A percentile compares a stretch with the other conserved stretches of the same genome.
Evolutionary conservation across 495 filamentous ascomycete genomes (phyloP).

Genomic region (Podospora pseudoanserina): DNA sequence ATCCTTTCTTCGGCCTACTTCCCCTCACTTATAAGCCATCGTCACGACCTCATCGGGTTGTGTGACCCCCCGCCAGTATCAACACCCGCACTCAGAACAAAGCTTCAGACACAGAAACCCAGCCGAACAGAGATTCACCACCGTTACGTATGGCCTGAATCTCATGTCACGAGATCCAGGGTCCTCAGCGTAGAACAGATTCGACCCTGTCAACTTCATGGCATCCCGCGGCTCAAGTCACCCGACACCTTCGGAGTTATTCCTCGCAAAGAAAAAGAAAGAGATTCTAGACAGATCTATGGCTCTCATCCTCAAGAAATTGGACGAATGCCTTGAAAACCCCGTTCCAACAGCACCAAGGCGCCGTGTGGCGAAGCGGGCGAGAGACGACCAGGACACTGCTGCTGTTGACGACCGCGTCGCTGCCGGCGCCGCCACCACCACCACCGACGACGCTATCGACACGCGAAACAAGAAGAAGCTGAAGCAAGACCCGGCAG

Average conservation of each 20-base stretch:
- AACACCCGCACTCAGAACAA: background rate
- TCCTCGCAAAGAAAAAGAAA: constrained; percentile 29
- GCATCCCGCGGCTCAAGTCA: constrained; percentile 26
- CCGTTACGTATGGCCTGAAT: constrained; percentile 14
- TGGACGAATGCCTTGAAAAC: constrained; percentile 31
- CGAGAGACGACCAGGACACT: constrained; percentile 9
- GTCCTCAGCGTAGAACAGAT: constrained; percentile 24
- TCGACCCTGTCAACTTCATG: constrained; percentile 23
- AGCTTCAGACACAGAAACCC: constrained; percentile 1
- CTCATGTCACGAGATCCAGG: constrained; percentile 33
- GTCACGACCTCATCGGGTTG: background rate
- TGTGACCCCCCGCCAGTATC: background rate
- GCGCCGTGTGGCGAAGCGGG: constrained; percentile 13
- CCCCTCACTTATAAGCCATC: background rate
- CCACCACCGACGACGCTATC: background rate
- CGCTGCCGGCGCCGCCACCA: background rate
- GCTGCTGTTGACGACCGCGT: background rate
- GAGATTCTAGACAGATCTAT: constrained; percentile 32
- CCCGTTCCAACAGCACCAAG: constrained; percentile 2
- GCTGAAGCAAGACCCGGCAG: constrained; percentile 12
- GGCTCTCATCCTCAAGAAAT: constrained; percentile 22
- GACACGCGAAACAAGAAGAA: constrained; percentile 19
- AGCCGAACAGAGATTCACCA: constrained; percentile 6
- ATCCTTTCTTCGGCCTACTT: background rate
- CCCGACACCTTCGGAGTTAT: constrained; percentile 25